Evolutionary conservation across 768 basidiomycete genomes (phyloP), one percentile per base, ranked within the genome.

Genomic region (Leucocoprinus leucothites): DNA sequence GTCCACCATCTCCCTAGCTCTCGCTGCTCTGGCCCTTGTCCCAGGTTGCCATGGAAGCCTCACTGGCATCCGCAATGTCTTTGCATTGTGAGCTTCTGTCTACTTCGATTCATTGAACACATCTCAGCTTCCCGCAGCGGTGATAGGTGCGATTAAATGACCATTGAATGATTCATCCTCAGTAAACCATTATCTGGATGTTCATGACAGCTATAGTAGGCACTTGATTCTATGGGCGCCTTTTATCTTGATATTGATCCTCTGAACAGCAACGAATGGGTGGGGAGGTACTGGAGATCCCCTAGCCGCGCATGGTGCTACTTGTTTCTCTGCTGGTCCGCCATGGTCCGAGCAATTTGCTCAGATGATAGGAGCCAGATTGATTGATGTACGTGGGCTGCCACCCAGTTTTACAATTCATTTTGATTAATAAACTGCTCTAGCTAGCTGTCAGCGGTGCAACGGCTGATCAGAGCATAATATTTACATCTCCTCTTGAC

Each of bases 361-460:
- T n/a, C 54, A 52, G 22, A 45, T 61, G 25, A 58, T 57, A 31
- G 48, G 55, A 58, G 54, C 42, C 51, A 61, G 11, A 50, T 59
- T 65, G 25, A 48, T 60, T 16, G 58, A 65, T 40, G 64, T 63
- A 31, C 24, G 3, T 31, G 6, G 6, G 11, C 31, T 31, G 31
- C 11, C 11, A 11, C 5, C 11, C 6, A 31, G 31, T 11, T 11
- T 41, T 47, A 9, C 25, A 1, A 21, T n/a, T 11, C 45, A 26
- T 22, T 7, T 18, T 11, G 11, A 25, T 22, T 44, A 31, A 41
- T 18, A 6, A 21, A n/a, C 18, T 40, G 9, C 34, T 3, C 13
- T 44, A 65, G 64, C 60, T 65, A 9, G 64, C 64, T 9, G 57
- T 63, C 21, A 61, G 62, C 38, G 64, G 62, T 3, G 62, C 64